A percentile compares a stretch with the other conserved stretches of the same genome.
phyloP scores from a whole-genome alignment of 2,329 filamentous ascomycete genomes.

The Immersiporthe knoxdaviesiana region DNA sequence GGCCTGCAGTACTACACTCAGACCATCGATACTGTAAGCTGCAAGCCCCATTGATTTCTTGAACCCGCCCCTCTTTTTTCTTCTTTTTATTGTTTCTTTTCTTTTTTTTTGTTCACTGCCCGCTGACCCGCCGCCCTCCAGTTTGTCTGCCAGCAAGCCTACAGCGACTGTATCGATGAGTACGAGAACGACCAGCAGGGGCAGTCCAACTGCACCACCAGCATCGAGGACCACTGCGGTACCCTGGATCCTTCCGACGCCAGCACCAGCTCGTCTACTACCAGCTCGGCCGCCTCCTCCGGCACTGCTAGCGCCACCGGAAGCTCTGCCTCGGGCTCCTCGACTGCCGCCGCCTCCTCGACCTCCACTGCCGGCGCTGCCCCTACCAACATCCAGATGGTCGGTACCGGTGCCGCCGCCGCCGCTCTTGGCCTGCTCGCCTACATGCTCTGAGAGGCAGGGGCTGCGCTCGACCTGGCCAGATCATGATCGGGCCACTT shows the following conservation, averaged over 20 bases:
- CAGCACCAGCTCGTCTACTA: constrained; percentile 23
- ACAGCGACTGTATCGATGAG: constrained; percentile 49
- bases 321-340: constrained; percentile 31
- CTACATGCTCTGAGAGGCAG: constrained; percentile 51
- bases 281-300: constrained; percentile 26
- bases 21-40: constrained; percentile 51
- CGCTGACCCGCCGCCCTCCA: constrained; percentile 33
- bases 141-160: constrained; percentile 57
- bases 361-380: constrained; percentile 34
- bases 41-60: background rate
- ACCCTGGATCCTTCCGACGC: constrained; percentile 42
- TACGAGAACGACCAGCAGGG: constrained; percentile 47
- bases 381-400: constrained; percentile 39
- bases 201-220: constrained; percentile 53
- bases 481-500: background rate
- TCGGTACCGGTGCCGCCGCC: constrained; percentile 51
- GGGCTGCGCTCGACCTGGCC: constrained; percentile 14
- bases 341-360: constrained; percentile 31
- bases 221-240: constrained; percentile 54
- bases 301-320: constrained; percentile 31
- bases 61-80: no score
- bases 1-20: constrained; percentile 57
- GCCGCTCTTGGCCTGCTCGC: constrained; percentile 57
- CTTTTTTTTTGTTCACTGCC: constrained; percentile 7
- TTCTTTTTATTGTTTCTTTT: no score